phyloP scores from a whole-genome alignment of 768 basidiomycete genomes.

The Polyporus arcularius region DNA sequence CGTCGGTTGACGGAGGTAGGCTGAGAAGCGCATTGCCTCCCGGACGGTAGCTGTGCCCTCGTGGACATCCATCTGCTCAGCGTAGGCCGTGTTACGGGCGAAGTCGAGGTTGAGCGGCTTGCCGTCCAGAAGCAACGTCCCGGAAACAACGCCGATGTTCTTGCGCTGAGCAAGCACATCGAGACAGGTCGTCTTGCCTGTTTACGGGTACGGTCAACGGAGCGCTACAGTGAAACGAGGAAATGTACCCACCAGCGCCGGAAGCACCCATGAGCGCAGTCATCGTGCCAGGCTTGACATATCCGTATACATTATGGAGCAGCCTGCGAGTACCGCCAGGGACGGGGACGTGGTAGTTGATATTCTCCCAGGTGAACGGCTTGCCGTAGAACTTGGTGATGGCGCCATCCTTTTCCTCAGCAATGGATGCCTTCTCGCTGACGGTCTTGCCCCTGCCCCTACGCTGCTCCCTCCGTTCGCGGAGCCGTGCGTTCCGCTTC shows the following conservation, averaged over 20 bases:
- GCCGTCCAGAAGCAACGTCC: constrained; percentile 67
- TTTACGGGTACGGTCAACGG: constrained; percentile 19
- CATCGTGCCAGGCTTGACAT: constrained; percentile 83
- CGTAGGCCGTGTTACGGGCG: constrained; percentile 75
- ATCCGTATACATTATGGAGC: constrained; percentile 77
- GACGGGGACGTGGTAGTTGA: constrained; percentile 78
- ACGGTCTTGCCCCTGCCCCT: constrained; percentile 16
- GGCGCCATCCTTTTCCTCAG: constrained; percentile 19
- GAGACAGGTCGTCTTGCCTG: constrained; percentile 75
- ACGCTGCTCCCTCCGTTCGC: constrained; percentile 51
- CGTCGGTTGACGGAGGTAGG: constrained; percentile 78
- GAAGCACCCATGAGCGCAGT: constrained; percentile 89
- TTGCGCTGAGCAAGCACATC: constrained; percentile 75
- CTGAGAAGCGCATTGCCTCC: constrained; percentile 84
- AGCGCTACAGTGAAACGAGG: constrained; percentile 20
- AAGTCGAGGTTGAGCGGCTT: constrained; percentile 59
- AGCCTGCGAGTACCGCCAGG: constrained; percentile 60
- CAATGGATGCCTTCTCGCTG: constrained; percentile 15
- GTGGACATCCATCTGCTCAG: constrained; percentile 86
- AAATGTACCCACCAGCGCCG: constrained; percentile 53
- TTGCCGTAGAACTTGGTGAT: constrained; percentile 35
- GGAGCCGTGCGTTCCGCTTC: constrained; percentile 53
- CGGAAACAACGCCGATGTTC: constrained; percentile 66
- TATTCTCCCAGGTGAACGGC: constrained; percentile 79
- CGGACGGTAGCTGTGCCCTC: constrained; percentile 82